Evolutionary conservation across 2,329 filamentous ascomycete species (phyloP).

Genomic region (Neocatenulostroma microsporum): DNA sequence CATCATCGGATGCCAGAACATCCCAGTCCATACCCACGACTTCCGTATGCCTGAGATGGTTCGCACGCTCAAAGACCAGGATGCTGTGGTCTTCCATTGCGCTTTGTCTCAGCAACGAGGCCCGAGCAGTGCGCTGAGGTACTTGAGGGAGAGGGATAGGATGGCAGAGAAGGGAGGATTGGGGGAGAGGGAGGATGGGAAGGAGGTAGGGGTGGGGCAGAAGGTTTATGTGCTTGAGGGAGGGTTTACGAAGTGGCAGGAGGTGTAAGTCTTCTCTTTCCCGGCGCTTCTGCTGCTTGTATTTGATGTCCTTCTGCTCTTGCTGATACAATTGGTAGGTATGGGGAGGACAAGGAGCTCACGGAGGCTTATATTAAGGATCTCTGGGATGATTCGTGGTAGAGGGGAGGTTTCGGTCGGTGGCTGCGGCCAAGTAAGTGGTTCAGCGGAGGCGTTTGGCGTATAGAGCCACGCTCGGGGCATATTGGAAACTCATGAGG

Average conservation of each 20-base stretch:
- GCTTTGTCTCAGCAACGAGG: conserved; percentile 88
- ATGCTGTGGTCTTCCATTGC: conserved; percentile 90
- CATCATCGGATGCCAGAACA: conserved; percentile 68
- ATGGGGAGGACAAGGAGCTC: conserved; percentile 67
- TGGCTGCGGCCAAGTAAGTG: no score
- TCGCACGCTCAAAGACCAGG: conserved; percentile 64
- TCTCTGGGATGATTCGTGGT: conserved; percentile 55
- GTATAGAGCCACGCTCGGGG: no score
- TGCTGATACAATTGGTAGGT: conserved; percentile 32
- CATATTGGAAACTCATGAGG: no score
- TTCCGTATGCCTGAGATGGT: conserved; percentile 74
- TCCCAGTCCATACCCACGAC: conserved; percentile 66
- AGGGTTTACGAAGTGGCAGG: conserved; percentile 86
- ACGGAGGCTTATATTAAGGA: conserved; percentile 81
- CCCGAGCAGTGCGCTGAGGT: conserved; percentile 72
- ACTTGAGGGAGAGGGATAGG: conserved; percentile 62
- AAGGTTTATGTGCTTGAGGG: conserved; percentile 72
- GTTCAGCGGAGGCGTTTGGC: no score
- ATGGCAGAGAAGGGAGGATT: conserved; percentile 30
- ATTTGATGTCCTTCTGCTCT: no score
- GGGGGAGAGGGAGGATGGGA: conserved; percentile 20
- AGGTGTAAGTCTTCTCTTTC: conserved; percentile 43
- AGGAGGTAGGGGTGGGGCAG: conserved; percentile 42
- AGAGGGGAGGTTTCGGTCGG: no score
- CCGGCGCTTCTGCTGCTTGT: background rate